Evolutionary conservation across 225 moss, liverwort and hornwort species (phyloP), one percentile per base, ranked within the genome.

Genomic region (Physcomitrium patens): DNA sequence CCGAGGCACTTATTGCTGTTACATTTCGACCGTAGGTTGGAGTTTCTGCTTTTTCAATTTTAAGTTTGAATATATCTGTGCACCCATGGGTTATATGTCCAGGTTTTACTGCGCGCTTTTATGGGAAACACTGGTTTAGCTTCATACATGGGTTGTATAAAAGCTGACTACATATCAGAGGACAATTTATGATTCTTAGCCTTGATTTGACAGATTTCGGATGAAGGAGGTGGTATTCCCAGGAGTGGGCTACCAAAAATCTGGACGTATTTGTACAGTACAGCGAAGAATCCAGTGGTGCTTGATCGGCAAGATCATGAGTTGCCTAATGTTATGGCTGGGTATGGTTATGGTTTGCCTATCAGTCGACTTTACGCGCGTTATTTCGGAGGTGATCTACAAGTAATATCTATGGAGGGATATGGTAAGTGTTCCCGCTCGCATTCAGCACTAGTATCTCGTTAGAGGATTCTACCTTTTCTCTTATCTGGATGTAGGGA

Each of bases 171-270:
- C 49, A 12, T 24, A 76, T n/a, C 11, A 18, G 54, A 69, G 37
- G 5, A 53, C 18, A 19, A 44, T 20, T 10, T 74, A 67, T 44
- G 9, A 51, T 61, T 43, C 16, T 50, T 56, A 55, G 70, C 18
- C 47, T 7, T 12, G 3, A 84, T 90, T 89, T 57, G n/a, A 83
- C 80, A 94, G 94, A 94, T 94, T 73, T 94, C 94, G 43, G 91
- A 94, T 65, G 94, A 94, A 88, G 94, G 94, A 75, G 94, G 94
- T 65, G 94, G 94, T 67, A 94, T 94, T 79, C 90, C 91, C 26
- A 86, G 94, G 75, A 94, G 94, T 78, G 94, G 94, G 18, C 83
- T 94, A 10, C 83, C 87, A 17, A 94, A 91, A 65, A 94, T 94
- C 19, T 94, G 90, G 90, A 94, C 94, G 8, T 94, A 94, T 72